These are phyloP conservation scores for Arthrobotrys sphaeroides DNA, from an alignment of 2,329 filamentous ascomycete genomes.

Conservation along the genomic window DNA sequence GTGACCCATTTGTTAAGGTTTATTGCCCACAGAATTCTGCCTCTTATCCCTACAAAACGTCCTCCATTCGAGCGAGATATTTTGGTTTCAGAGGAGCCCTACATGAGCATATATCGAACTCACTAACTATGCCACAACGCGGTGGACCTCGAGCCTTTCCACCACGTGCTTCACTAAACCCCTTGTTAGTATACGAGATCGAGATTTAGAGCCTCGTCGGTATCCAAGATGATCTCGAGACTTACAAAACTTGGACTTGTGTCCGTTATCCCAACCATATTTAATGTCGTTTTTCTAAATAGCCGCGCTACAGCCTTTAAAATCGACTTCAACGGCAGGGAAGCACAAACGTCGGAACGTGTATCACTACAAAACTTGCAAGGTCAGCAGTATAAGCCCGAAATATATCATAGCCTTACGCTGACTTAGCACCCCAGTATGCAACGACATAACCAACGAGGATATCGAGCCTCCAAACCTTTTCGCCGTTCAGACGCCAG, in stretches of 20 bases:
- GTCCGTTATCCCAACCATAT: background rate
- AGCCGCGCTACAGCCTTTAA: background rate
- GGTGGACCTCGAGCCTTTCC: no score
- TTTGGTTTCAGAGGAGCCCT: background rate
- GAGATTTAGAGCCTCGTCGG: background rate
- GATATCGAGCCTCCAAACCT: background rate
- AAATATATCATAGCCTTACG: no score
- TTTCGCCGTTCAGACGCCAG: background rate
- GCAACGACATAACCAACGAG: background rate
- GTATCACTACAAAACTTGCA: background rate
- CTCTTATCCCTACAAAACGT: background rate
- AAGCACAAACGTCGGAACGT: background rate
- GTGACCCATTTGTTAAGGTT: no score
- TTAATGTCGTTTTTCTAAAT: background rate
- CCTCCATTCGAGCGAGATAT: slow-evolving; percentile 9
- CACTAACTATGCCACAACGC: no score
- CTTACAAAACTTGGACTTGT: background rate
- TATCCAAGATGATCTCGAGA: background rate
- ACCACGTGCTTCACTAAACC: background rate
- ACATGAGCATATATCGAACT: no score
- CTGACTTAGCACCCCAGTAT: background rate
- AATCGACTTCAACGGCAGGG: background rate
- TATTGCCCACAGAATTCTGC: no score
- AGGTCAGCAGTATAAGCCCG: background rate
- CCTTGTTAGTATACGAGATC: background rate